Percentiles rank a stretch among this genome's conserved stretches.
These are phyloP conservation scores for Beta macrorhiza DNA, from an alignment of 179 eudicot genomes.

Conservation along the genomic window DNA sequence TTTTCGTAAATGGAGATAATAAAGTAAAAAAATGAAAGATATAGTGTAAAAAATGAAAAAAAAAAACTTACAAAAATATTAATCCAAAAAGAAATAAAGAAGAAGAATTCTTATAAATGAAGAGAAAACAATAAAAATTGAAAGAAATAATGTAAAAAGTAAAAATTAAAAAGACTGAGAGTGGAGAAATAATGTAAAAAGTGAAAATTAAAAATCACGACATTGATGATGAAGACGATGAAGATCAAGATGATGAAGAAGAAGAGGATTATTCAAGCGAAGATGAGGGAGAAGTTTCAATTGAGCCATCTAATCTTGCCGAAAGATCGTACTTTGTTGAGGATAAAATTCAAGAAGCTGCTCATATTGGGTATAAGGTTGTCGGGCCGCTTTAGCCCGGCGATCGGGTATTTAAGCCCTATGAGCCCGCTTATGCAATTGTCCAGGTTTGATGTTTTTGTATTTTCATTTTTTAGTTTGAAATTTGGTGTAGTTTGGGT, in stretches of 20 bases:
- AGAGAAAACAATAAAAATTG: no score
- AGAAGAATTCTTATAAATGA: no score
- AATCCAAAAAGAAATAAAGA: no score
- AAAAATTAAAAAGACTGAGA: no score
- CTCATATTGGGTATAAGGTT: conserved; percentile 79
- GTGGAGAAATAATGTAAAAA: no score
- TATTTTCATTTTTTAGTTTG: neutral
- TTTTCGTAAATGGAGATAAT: no score
- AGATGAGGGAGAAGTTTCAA: conserved; percentile 39
- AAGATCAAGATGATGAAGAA: conserved; percentile 17
- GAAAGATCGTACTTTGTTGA: conserved; percentile 47
- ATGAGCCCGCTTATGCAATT: conserved; percentile 73
- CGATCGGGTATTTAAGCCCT: conserved; percentile 58
- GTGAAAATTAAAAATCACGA: neutral
- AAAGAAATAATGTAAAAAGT: no score
- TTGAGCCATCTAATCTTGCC: conserved; percentile 28
- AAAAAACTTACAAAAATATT: no score
- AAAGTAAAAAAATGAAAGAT: no score
- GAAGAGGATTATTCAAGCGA: conserved; percentile 38
- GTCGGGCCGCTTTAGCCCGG: conserved; percentile 56
- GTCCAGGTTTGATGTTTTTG: conserved; percentile 56
- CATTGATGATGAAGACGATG: conserved; percentile 24
- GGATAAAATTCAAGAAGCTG: conserved; percentile 58
- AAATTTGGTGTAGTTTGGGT: neutral
- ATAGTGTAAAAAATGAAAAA: no score